Conservation (phyloP, 176 grass and related monocot genomes). For the Echinochloa phyllopogon region DNA sequence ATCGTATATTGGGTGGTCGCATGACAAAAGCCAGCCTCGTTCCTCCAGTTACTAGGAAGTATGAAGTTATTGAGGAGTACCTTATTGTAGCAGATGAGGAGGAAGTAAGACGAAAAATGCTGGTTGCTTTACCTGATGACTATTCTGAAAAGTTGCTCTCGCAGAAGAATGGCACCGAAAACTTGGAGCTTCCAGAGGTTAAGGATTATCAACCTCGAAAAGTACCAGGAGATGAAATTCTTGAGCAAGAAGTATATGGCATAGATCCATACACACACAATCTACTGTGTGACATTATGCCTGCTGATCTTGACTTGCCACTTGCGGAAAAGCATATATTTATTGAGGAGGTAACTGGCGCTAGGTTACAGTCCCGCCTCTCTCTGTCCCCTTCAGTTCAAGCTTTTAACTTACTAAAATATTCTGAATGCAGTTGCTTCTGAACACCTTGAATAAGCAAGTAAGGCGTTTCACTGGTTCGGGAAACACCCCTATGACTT, state of each 20-base stretch:
- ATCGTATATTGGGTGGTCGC: constrained; percentile 94
- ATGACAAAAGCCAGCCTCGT: constrained; percentile 99
- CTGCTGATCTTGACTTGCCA: constrained; percentile 71
- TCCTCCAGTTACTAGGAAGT: constrained; percentile 98
- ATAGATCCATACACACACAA: constrained; percentile 99
- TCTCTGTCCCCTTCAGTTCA: neutral
- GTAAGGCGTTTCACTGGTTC: constrained; percentile 83
- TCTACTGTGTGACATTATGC: constrained; percentile 89
- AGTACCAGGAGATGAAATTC: constrained; percentile 74
- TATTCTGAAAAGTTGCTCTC: constrained; percentile 92
- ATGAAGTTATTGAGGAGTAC: constrained; percentile 94
- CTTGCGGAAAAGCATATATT: constrained; percentile 79
- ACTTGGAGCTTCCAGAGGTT: constrained; percentile 94
- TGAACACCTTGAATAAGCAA: constrained; percentile 93
- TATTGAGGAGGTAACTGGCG: constrained; percentile 85
- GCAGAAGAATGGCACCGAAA: constrained; percentile 87
- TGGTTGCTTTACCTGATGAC: constrained; percentile 88
- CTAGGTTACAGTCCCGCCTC: neutral
- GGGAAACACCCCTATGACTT: constrained; percentile 96
- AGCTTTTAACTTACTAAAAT: constrained; percentile 36
- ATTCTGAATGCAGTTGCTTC: constrained; percentile 69
- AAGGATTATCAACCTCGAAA: constrained; percentile 98
- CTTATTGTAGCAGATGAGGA: constrained; percentile 92
- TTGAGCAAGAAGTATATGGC: constrained; percentile 99
- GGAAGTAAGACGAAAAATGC: constrained; percentile 92